Evolutionary conservation across 225 moss, liverwort and hornwort genomes (phyloP).

Genomic region (Anthoceros angustus): DNA sequence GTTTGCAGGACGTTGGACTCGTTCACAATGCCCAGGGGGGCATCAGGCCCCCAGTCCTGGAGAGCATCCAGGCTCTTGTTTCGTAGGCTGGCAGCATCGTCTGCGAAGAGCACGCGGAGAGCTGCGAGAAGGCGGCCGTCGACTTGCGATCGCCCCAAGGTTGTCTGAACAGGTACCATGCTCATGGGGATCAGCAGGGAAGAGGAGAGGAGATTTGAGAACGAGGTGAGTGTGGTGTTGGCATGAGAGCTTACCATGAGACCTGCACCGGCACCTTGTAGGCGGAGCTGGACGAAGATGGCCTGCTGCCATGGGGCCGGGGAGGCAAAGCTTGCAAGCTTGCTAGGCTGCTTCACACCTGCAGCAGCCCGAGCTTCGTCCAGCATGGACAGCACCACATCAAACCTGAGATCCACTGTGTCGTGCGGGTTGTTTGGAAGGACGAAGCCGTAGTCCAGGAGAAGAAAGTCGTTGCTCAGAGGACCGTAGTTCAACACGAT

Average conservation of each 20-base stretch:
- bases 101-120: constrained; percentile 40
- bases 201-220: no score
- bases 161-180: constrained; percentile 19
- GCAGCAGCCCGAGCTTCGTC: constrained; percentile 37
- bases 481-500: constrained; percentile 44
- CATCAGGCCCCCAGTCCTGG: constrained; percentile 26
- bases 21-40: constrained; percentile 19
- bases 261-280: constrained; percentile 23
- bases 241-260: background rate
- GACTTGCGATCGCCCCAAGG: constrained; percentile 37
- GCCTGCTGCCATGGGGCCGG: constrained; percentile 45
- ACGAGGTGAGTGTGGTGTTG: background rate
- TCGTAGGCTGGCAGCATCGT: constrained; percentile 12
- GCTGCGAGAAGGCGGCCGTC: constrained; percentile 49
- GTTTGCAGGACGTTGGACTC: constrained; percentile 41
- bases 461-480: constrained; percentile 46
- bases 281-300: constrained; percentile 28
- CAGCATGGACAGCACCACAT: constrained; percentile 23
- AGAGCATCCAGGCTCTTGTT: constrained; percentile 26
- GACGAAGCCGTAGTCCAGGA: constrained; percentile 57
- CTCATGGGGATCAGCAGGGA: background rate
- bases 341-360: constrained; percentile 13
- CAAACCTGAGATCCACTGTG: constrained; percentile 34
- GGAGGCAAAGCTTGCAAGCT: constrained; percentile 21
- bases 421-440: constrained; percentile 44